These are phyloP conservation scores for Fraxinus nigra DNA, from an alignment of 305 asterid species.

Conservation along the genomic window DNA sequence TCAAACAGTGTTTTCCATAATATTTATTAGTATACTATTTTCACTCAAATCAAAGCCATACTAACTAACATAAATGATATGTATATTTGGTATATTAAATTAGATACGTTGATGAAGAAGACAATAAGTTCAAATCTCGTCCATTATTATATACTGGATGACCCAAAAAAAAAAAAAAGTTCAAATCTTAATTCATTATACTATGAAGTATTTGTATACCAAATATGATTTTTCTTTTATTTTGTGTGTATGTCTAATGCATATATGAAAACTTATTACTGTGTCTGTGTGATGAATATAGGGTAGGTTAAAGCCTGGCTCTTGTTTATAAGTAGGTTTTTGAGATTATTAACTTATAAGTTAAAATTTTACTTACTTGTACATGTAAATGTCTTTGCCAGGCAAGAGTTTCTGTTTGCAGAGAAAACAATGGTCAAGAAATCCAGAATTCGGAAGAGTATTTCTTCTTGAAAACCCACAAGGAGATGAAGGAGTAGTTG, in stretches of 20 bases:
- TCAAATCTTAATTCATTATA: not conserved
- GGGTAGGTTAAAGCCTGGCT: not conserved
- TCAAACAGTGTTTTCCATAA: not conserved
- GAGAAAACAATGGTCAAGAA: slow-evolving; percentile 70
- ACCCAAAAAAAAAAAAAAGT: too few species aligned
- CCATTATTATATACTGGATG: not conserved
- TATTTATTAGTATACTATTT: not conserved
- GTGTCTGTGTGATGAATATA: not conserved
- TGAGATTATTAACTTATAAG: not conserved
- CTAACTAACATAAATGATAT: not conserved
- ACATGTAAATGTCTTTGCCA: slow-evolving; percentile 85
- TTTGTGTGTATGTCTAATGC: not conserved
- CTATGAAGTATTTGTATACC: not conserved
- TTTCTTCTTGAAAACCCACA: slow-evolving; percentile 22
- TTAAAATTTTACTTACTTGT: slow-evolving; percentile 55
- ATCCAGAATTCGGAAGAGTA: slow-evolving; percentile 23
- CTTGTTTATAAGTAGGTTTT: not conserved
- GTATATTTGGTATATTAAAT: not conserved
- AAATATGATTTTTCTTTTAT: not conserved
- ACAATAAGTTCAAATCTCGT: not conserved
- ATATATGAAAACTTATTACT: not conserved
- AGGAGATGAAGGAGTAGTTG: slow-evolving; percentile 29
- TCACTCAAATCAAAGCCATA: not conserved
- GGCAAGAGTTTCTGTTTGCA: slow-evolving; percentile 67
- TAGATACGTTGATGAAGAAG: not conserved